Conservation (phyloP, 225 moss, liverwort and hornwort genomes). For the Physcomitrellopsis africana region DNA sequence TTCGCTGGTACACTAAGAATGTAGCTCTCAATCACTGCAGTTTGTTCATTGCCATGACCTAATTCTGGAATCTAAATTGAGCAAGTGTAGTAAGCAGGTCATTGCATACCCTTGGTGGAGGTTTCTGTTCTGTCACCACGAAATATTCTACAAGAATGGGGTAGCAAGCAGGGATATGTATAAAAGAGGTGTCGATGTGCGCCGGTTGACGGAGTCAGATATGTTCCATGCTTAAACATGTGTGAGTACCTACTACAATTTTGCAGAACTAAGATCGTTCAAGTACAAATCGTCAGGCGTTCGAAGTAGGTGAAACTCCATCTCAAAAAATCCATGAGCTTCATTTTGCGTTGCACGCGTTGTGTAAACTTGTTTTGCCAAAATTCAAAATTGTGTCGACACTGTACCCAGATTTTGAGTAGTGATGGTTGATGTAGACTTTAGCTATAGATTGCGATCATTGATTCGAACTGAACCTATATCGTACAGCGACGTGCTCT, state of each 20-base stretch:
- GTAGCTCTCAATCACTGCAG: neutral
- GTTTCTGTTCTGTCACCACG: neutral
- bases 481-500: slow-evolving; percentile 13
- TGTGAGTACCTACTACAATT: slow-evolving; percentile 11
- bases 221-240: slow-evolving; percentile 20
- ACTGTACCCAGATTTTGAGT: slow-evolving; percentile 22
- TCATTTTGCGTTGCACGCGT: slow-evolving; percentile 26
- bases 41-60: neutral
- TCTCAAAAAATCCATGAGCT: slow-evolving; percentile 35
- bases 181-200: slow-evolving; percentile 13
- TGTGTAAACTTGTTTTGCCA: slow-evolving; percentile 4
- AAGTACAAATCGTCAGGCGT: slow-evolving; percentile 30
- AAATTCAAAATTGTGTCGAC: neutral
- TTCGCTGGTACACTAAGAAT: neutral
- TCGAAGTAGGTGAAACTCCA: slow-evolving; percentile 42
- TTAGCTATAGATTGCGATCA: slow-evolving; percentile 7
- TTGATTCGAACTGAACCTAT: neutral
- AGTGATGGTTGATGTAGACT: slow-evolving; percentile 21
- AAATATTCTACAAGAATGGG: slow-evolving; percentile 14
- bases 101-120: neutral
- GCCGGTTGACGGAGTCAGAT: slow-evolving; percentile 26
- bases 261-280: slow-evolving; percentile 11
- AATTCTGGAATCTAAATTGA: neutral
- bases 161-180: slow-evolving; percentile 21
- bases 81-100: neutral